A percentile compares a stretch with the other conserved stretches of the same genome.
Conservation (phyloP, 768 basidiomycete genomes). For the Suillus clintonianus region DNA sequence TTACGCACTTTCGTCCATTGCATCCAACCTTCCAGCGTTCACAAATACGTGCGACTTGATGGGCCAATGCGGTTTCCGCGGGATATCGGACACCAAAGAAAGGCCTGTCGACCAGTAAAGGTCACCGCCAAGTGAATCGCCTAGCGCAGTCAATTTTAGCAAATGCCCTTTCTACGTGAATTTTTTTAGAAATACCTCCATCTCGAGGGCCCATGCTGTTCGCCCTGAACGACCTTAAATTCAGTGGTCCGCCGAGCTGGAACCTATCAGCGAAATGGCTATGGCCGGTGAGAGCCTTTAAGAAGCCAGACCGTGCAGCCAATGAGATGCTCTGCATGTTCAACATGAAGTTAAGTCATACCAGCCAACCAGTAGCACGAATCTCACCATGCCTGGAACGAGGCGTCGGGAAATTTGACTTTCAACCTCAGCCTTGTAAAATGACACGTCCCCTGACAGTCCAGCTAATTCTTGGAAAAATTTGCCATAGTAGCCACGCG, state of each 20-base stretch:
- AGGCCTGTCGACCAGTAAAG: constrained; percentile 77
- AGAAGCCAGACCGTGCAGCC: constrained; percentile 67
- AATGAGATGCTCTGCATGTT: constrained; percentile 69
- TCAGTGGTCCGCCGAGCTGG: constrained; percentile 90
- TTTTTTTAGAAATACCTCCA: constrained; percentile 37
- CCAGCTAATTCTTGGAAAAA: constrained; percentile 74
- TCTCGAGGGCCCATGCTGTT: constrained; percentile 82
- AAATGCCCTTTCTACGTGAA: neutral
- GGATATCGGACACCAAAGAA: constrained; percentile 75
- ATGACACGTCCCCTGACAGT: constrained; percentile 76
- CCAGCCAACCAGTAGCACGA: constrained; percentile 4
- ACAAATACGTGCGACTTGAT: constrained; percentile 78
- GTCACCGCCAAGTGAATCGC: constrained; percentile 85
- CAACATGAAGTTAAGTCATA: neutral
- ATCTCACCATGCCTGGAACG: constrained; percentile 56
- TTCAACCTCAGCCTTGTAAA: constrained; percentile 73
- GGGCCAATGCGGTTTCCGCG: constrained; percentile 78
- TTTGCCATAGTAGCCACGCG: constrained; percentile 63
- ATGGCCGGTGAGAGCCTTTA: constrained; percentile 60
- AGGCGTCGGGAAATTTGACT: constrained; percentile 62
- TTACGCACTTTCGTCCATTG: constrained; percentile 55
- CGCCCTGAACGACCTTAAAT: constrained; percentile 72
- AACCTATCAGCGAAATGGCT: constrained; percentile 82
- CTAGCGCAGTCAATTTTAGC: constrained; percentile 37
- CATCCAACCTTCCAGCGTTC: constrained; percentile 78